A percentile compares a stretch with the other conserved stretches of the same genome.
Evolutionary conservation across 345 rosid genomes (phyloP).

Genomic region (Jatropha curcas): DNA sequence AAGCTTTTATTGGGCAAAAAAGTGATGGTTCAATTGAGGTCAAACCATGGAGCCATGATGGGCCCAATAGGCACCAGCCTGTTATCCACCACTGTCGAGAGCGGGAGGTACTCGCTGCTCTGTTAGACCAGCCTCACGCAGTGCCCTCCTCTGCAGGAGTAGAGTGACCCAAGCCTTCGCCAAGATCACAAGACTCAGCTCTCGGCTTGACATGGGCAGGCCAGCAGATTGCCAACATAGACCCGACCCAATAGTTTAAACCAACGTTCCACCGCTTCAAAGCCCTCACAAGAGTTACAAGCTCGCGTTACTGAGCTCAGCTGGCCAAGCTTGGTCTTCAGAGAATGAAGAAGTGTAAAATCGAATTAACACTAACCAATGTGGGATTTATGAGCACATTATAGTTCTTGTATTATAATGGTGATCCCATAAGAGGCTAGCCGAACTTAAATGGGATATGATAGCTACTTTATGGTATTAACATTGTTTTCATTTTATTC

Average conservation of each 20-base stretch:
- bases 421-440: too few species aligned
- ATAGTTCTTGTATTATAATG: too few species aligned
- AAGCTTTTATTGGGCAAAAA: background rate
- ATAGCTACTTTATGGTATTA: too few species aligned
- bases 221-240: background rate
- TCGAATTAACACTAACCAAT: too few species aligned
- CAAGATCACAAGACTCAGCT: background rate
- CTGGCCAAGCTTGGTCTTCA: too few species aligned
- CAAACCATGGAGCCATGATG: background rate
- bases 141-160: slow-evolving; percentile 30
- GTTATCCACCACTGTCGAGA: slow-evolving; percentile 45
- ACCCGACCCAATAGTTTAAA: background rate
- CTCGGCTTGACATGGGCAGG: slow-evolving; percentile 42
- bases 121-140: slow-evolving; percentile 55
- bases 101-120: slow-evolving; percentile 47
- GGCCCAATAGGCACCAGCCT: slow-evolving; percentile 3
- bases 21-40: background rate
- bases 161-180: slow-evolving; percentile 19
- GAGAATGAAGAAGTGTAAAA: too few species aligned
- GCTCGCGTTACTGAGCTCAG: too few species aligned
- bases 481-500: too few species aligned
- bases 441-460: too few species aligned
- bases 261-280: background rate
- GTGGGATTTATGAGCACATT: too few species aligned
- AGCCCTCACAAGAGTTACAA: slow-evolving; percentile 29